A percentile compares a stretch with the other conserved stretches of the same genome.
These are phyloP conservation scores for Dichotomocladium elegans DNA, from an alignment of 371 early-diverging fungal genomes.

Conservation along the genomic window DNA sequence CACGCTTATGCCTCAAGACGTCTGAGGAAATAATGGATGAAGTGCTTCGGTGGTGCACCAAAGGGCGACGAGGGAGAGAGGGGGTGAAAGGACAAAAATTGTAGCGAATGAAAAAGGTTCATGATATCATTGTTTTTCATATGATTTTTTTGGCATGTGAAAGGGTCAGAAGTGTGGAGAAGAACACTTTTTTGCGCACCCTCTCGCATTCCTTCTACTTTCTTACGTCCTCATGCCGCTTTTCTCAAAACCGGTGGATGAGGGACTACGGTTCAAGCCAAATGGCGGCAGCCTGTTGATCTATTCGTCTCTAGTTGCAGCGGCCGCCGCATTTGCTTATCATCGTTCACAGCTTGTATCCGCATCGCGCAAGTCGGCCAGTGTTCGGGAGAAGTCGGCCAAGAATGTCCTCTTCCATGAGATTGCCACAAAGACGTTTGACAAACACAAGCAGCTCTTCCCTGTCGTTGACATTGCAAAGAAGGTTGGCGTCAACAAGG, in stretches of 20 bases:
- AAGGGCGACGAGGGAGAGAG: no score
- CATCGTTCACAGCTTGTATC: slow-evolving; percentile 3
- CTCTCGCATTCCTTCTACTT: neutral
- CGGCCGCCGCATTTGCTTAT: slow-evolving; percentile 7
- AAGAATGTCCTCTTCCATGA: slow-evolving; percentile 8
- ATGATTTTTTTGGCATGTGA: no score
- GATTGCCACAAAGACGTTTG: slow-evolving; percentile 10
- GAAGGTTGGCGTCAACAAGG: slow-evolving; percentile 64
- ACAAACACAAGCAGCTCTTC: slow-evolving; percentile 23
- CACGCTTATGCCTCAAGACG: no score
- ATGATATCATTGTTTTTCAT: no score
- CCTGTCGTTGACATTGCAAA: slow-evolving; percentile 22
- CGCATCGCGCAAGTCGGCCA: neutral
- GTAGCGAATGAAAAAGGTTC: no score
- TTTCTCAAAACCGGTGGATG: slow-evolving; percentile 7
- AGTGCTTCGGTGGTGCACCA: no score
- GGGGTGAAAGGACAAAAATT: no score
- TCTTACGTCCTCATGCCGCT: slow-evolving; percentile 2
- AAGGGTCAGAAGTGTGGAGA: no score
- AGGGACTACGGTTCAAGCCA: slow-evolving; percentile 4
- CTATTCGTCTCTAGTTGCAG: slow-evolving; percentile 11
- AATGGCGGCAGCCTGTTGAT: slow-evolving; percentile 3
- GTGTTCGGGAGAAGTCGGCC: neutral
- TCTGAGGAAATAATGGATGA: no score
- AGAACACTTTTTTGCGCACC: neutral